Evolutionary conservation across 2,329 filamentous ascomycete genomes (phyloP), one percentile per base, ranked within the genome.

Genomic region (Graphium sp.): DNA sequence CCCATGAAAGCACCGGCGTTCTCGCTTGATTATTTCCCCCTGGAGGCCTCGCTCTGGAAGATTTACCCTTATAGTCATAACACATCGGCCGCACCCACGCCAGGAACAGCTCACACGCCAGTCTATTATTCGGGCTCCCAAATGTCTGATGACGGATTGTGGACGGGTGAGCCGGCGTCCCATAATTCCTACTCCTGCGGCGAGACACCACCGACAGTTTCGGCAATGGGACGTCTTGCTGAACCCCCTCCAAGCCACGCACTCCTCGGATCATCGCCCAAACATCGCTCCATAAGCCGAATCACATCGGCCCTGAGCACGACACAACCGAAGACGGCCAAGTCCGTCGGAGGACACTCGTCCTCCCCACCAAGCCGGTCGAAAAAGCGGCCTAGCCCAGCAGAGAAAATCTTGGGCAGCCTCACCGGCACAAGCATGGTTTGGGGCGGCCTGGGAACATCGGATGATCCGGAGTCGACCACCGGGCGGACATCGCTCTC

Each of bases 1-100:
- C 62, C 69, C 3, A 61, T 74, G 54, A 76, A 76, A 44, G 69
- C 68, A 1, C 70, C 67, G 1, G 67, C 70, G 0, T 77, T 76
- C 39, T 75, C 72, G 1, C 50, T 77, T 3, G 69, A 75, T 33
- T 77, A 77, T 40, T 74, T 74, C 35, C 70, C 72, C 1, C 66
- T 60, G 1, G 62, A 73, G 34, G 59, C 57, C 2, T 57, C 59
- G 1, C 49, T 62, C 9, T 71, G 66, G 66, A 58, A 56, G 18
- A 43, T 56, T 15, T 58, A 62, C 36, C 54, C 56, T 28, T 60
- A 55, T 33, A 70, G 62, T 31, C 60, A 63, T 22, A 56, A 54
- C 10, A 62, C 60, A 35, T 74, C 69, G 2, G 61, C 48, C 9
- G 50, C 62, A 12, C 67, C 66, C 3, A 74, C 69, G 2, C 66